Conservation (phyloP, 2,329 filamentous ascomycete species). For the Trichoderma polysporum region DNA sequence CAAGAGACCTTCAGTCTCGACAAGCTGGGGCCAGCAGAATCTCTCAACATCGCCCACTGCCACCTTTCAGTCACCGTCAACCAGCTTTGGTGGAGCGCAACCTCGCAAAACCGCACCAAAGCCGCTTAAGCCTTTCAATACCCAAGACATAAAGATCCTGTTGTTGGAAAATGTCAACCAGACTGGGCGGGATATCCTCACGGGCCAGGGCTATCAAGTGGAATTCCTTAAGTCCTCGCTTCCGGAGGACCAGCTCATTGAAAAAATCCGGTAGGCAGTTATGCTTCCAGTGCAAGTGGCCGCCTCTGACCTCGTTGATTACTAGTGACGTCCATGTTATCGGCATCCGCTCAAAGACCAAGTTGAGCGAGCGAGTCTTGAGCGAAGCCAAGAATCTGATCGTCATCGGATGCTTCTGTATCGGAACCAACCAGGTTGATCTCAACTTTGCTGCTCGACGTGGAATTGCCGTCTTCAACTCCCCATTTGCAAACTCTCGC, state of each 20-base stretch:
- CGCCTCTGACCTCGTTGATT: background rate
- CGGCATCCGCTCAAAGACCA: constrained; percentile 97
- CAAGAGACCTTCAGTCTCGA: constrained; percentile 48
- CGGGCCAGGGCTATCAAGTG: constrained; percentile 89
- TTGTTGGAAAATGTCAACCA: constrained; percentile 95
- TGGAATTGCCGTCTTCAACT: constrained; percentile 98
- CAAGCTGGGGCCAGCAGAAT: constrained; percentile 53
- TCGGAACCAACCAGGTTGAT: constrained; percentile 95
- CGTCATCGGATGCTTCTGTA: constrained; percentile 97
- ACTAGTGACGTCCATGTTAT: constrained; percentile 92
- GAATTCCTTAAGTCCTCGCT: constrained; percentile 87
- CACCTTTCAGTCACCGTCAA: constrained; percentile 71
- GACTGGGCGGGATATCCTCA: constrained; percentile 80
- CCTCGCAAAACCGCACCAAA: constrained; percentile 53
- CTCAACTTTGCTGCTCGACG: constrained; percentile 77
- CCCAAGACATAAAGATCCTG: constrained; percentile 93
- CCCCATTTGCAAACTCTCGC: constrained; percentile 95
- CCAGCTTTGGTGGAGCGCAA: constrained; percentile 56
- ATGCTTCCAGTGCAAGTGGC: background rate
- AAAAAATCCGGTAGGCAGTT: constrained; percentile 81
- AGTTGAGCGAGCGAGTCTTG: constrained; percentile 81
- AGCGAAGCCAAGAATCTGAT: constrained; percentile 90
- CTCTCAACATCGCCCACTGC: constrained; percentile 74
- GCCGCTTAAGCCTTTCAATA: constrained; percentile 91
- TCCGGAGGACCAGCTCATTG: constrained; percentile 88